A percentile compares a stretch with the other conserved stretches of the same genome.
Evolutionary conservation across 179 eudicot genomes (phyloP).

Genomic region (Patellifolia procumbens): DNA sequence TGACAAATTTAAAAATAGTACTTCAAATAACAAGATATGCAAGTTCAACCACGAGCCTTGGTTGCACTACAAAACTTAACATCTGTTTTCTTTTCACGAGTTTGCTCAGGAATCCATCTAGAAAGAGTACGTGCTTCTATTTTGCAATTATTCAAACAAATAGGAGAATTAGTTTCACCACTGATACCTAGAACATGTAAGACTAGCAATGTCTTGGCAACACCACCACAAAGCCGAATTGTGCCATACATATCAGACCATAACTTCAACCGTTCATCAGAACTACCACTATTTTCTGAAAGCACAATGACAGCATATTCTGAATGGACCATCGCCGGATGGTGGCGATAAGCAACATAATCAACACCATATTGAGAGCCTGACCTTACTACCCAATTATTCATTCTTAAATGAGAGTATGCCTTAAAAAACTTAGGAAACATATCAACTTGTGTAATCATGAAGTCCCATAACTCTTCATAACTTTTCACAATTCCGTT

Average conservation of each 20-base stretch:
- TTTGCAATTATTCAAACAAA: conserved; percentile 41
- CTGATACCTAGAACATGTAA: conserved; percentile 16
- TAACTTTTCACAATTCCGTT: conserved; percentile 26
- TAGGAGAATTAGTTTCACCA: conserved; percentile 27
- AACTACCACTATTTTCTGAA: conserved; percentile 31
- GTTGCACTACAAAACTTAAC: conserved; percentile 11
- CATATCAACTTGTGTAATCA: conserved; percentile 39
- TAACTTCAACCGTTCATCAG: conserved; percentile 41
- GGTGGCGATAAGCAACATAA: conserved; percentile 67
- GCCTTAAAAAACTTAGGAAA: conserved; percentile 53
- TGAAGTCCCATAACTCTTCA: conserved; percentile 52
- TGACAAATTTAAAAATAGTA: no score
- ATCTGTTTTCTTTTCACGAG: conserved; percentile 38
- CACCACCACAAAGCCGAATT: conserved; percentile 37
- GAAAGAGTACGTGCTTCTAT: conserved; percentile 47
- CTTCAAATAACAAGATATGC: background rate
- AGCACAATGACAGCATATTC: conserved; percentile 63
- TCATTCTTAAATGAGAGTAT: conserved; percentile 55
- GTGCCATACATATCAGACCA: conserved; percentile 42
- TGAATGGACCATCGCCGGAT: conserved; percentile 66
- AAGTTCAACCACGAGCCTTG: background rate
- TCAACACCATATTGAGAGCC: conserved; percentile 76
- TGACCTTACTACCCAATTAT: conserved; percentile 69
- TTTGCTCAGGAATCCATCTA: conserved; percentile 61
- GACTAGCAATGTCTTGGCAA: conserved; percentile 30